Conservation (phyloP, 2,329 filamentous ascomycete species). For the Stemphylium vesicarium region DNA sequence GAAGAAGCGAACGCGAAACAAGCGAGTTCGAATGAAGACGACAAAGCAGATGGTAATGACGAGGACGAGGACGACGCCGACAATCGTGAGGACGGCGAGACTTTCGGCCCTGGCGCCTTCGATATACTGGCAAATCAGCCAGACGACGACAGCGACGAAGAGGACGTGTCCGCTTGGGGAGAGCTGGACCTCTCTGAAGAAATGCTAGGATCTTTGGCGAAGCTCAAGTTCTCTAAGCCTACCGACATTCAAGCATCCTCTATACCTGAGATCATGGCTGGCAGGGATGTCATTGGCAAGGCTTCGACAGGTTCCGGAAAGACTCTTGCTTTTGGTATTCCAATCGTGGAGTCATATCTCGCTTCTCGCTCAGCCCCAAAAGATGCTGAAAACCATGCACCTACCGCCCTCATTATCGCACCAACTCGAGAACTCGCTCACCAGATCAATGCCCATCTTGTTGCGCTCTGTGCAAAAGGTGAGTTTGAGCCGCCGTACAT, state of each 20-base stretch:
- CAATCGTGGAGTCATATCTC: slow-evolving; percentile 86
- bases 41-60: slow-evolving; percentile 17
- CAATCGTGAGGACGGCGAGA: slow-evolving; percentile 33
- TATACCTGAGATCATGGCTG: slow-evolving; percentile 82
- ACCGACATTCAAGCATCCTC: slow-evolving; percentile 80
- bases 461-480: slow-evolving; percentile 70
- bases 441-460: slow-evolving; percentile 85
- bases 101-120: slow-evolving; percentile 55
- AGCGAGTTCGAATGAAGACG: neutral
- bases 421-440: slow-evolving; percentile 94
- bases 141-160: slow-evolving; percentile 62
- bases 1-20: slow-evolving; percentile 32
- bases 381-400: slow-evolving; percentile 48
- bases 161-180: slow-evolving; percentile 81
- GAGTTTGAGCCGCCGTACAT: slow-evolving; percentile 67
- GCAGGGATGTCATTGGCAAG: slow-evolving; percentile 93
- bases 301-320: slow-evolving; percentile 96
- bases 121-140: slow-evolving; percentile 59
- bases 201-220: slow-evolving; percentile 75
- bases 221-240: slow-evolving; percentile 79
- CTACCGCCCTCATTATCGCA: slow-evolving; percentile 76
- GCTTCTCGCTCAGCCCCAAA: slow-evolving; percentile 46
- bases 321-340: slow-evolving; percentile 92
- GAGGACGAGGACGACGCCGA: slow-evolving; percentile 30
- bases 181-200: slow-evolving; percentile 74